Evolutionary conservation across 2,329 filamentous ascomycete species (phyloP), one percentile per base, ranked within the genome.

Genomic region (Clathrospora elynae): DNA sequence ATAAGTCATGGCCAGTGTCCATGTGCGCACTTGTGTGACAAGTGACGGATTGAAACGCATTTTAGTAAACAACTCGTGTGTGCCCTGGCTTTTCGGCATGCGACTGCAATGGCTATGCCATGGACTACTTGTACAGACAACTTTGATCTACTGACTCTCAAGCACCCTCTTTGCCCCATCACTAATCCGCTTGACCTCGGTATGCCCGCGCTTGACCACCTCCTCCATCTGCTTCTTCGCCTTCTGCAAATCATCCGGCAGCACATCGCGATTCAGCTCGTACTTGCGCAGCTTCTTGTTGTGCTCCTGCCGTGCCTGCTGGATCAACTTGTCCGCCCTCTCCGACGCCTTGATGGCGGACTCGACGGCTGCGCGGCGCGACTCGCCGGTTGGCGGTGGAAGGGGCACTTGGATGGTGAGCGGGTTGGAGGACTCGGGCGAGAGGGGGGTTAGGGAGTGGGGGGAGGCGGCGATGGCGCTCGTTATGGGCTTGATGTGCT

Each of bases 301-400:
- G 52, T 78, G 75, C 35, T 70, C 71, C 18, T 70, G 69, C 32
- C 76, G 61, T 13, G 74, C 76, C 47, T 71, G 71, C 26, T 73
- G 66, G 23, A 78, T 64, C 29, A 51, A 63, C 28, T 62, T 68
- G 35, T 68, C 64, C 1, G 75, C 75, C 13, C 66, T 66, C 38
- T 76, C 73, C 3, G 71, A 67, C 4, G 72, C 72, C 49, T 73
- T 73, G 5, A 59, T 57, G 7, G 75, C 73, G 5, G 59, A 51
- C 0, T 71, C 62, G 3, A 75, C 55, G 9, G 68, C 70, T 4
- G 57, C 58, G 32, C 73, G 71, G 17, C 78, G 70, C n/a, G 75
- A 74, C 50, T 82, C 79, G 35, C 78, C 80, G 0, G 80, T 83
- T 0, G 79, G 78, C 4, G 80, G 78, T 1, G 80, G 80, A 16